phyloP scores from a whole-genome alignment of 1,284 basidiomycete species.

The Sanghuangporus weigelae region DNA sequence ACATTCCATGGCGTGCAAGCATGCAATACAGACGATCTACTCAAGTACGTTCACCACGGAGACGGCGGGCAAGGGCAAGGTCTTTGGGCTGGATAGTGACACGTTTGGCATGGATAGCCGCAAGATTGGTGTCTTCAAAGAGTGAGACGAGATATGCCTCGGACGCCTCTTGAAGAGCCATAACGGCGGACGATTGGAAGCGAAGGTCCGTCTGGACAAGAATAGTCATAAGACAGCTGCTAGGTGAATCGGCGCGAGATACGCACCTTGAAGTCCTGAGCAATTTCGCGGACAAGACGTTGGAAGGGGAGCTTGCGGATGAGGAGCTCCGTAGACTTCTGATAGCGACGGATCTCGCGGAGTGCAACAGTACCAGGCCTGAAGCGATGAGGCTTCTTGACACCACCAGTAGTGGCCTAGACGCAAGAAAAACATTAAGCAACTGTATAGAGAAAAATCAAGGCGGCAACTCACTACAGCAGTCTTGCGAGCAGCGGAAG shows the following conservation, averaged over 20 bases:
- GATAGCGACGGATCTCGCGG: slow-evolving; percentile 81
- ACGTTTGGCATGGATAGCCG: slow-evolving; percentile 69
- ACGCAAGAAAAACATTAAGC: neutral
- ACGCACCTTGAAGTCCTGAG: slow-evolving; percentile 64
- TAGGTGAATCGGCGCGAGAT: slow-evolving; percentile 21
- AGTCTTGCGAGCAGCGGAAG: slow-evolving; percentile 41
- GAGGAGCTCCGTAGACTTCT: slow-evolving; percentile 75
- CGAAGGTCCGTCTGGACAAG: slow-evolving; percentile 63
- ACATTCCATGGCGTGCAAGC: neutral
- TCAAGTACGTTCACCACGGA: slow-evolving; percentile 58
- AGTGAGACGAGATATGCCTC: slow-evolving; percentile 78
- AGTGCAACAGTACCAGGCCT: slow-evolving; percentile 69
- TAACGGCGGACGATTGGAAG: slow-evolving; percentile 77
- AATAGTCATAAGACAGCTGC: slow-evolving; percentile 1
- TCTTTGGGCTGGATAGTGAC: slow-evolving; percentile 69
- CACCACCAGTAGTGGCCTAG: slow-evolving; percentile 59
- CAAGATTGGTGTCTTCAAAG: slow-evolving; percentile 65
- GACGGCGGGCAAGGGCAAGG: slow-evolving; percentile 63
- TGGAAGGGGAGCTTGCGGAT: slow-evolving; percentile 77
- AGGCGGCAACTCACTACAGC: slow-evolving; percentile 32
- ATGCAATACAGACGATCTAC: neutral
- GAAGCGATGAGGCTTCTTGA: slow-evolving; percentile 71
- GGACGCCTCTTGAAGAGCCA: slow-evolving; percentile 74
- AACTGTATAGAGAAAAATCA: neutral
- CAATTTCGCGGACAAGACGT: slow-evolving; percentile 69